Base-by-base conservation (phyloP, 352 stramenopile species). In the Phytopythium helicoides region DNA sequence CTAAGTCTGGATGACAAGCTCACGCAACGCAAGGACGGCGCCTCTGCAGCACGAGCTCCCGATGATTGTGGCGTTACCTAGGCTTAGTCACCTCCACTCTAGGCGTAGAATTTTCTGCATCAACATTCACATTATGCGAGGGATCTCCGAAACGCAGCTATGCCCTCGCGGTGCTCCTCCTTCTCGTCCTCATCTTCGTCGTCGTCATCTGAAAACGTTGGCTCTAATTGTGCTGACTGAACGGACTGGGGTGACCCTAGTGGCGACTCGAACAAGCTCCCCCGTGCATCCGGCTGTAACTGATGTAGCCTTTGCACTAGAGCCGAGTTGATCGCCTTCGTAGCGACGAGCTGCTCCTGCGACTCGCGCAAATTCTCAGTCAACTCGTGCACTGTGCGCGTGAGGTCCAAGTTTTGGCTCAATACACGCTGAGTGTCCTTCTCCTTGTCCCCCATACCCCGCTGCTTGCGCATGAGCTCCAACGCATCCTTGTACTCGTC, bases 321-420 rank as follows among this genome's bases (percentile, higher is more conserved):
- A 22, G 82, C 75, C 31, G 62, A 68, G 52, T 94, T 94, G 52
- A 92, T 87, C 48, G 77, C 77, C 66, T 86, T 88, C 22, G 85
- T 72, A 3, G 78, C 77, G n/a, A 62, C 56, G 37, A 90, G 57
- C 58, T 94, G 83, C 52, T 90, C 79, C n/a, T 69, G 72, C 0
- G 73, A 70, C 34, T 89, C 81, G 38, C 76, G 77, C 15, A 94
- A 57, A 11, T 76, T 81, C 55, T 92, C 79, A 3, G 78, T 86
- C 11, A 92, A 60, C 55, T 92, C 71, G 26, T 89, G 68, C n/a
- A 94, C 68, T 16, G 82, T 74, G 5, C 77, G 73, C 57, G 90
- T 76, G 6, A 94, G 56, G 45, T 88, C 77, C 1, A 76, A 22
- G 34, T 92, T 89, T 42, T 92, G 78, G 44, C 64, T 73, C 40